These are phyloP conservation scores for Trichomonascaceae sp. DNA, from an alignment of 1,139 yeast genomes.

Conservation along the genomic window DNA sequence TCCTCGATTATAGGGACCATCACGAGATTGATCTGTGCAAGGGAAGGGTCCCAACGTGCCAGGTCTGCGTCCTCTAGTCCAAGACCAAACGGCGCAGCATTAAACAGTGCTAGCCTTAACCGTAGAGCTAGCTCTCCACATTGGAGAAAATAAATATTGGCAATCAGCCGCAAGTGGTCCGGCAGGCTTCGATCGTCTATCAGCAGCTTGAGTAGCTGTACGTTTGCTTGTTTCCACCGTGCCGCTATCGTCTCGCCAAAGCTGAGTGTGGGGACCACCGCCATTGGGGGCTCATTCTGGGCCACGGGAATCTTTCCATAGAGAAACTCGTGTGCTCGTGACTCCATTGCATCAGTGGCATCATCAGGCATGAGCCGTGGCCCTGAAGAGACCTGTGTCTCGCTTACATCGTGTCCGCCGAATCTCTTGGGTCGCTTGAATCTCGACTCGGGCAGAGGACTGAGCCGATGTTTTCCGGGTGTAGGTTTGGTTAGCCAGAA, in stretches of 20 bases:
- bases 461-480: constrained; percentile 3
- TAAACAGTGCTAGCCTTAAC: constrained; percentile 11
- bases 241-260: constrained; percentile 6
- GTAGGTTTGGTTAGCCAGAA: neutral
- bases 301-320: constrained; percentile 1
- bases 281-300: constrained; percentile 9
- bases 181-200: constrained; percentile 5
- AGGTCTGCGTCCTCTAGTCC: neutral
- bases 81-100: constrained; percentile 6
- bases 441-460: constrained; percentile 1
- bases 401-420: constrained; percentile 1
- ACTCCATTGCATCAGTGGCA: constrained; percentile 5
- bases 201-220: constrained; percentile 9
- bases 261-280: constrained; percentile 9
- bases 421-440: neutral
- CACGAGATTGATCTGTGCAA: constrained; percentile 8
- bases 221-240: constrained; percentile 12
- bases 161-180: constrained; percentile 8
- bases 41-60: constrained; percentile 12
- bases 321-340: constrained; percentile 6
- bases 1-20: constrained; percentile 10
- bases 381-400: neutral
- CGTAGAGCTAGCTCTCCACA: constrained; percentile 10
- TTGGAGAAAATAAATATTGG: constrained; percentile 9
- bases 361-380: constrained; percentile 3